Evolutionary conservation across 768 basidiomycete genomes (phyloP).

Genomic region (Russula olivacea): DNA sequence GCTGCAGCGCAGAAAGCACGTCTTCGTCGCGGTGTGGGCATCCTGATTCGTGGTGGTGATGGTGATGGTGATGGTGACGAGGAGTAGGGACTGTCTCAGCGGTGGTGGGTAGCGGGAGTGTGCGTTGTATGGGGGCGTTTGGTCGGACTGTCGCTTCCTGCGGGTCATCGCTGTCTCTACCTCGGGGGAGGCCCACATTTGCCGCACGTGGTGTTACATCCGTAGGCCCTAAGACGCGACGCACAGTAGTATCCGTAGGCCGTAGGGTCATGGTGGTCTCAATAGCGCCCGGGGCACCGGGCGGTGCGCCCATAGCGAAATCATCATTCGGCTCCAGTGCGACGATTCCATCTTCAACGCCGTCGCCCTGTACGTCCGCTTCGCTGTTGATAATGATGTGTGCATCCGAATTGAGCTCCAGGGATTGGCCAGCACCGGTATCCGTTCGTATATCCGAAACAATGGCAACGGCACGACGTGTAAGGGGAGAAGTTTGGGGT

Average conservation of each 20-base stretch:
- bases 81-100: slow-evolving; percentile 19
- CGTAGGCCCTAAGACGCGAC: slow-evolving; percentile 32
- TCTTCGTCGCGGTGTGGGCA: slow-evolving; percentile 91
- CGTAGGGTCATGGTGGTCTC: slow-evolving; percentile 30
- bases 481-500: slow-evolving; percentile 30
- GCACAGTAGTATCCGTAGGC: slow-evolving; percentile 21
- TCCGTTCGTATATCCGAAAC: slow-evolving; percentile 36
- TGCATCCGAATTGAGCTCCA: slow-evolving; percentile 42
- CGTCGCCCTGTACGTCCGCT: slow-evolving; percentile 40
- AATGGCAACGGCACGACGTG: slow-evolving; percentile 44
- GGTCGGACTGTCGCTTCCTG: slow-evolving; percentile 24
- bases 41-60: slow-evolving; percentile 37
- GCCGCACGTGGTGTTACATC: slow-evolving; percentile 59
- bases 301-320: slow-evolving; percentile 86
- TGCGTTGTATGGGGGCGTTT: slow-evolving; percentile 22
- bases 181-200: slow-evolving; percentile 46
- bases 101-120: slow-evolving; percentile 21
- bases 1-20: slow-evolving; percentile 82
- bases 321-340: slow-evolving; percentile 78
- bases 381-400: slow-evolving; percentile 50
- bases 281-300: slow-evolving; percentile 84
- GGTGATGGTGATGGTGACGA: slow-evolving; percentile 32
- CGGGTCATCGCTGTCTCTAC: slow-evolving; percentile 24
- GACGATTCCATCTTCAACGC: slow-evolving; percentile 72
- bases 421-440: slow-evolving; percentile 31